Conservation (phyloP, 495 filamentous ascomycete species). For the Neurospora sp. region DNA sequence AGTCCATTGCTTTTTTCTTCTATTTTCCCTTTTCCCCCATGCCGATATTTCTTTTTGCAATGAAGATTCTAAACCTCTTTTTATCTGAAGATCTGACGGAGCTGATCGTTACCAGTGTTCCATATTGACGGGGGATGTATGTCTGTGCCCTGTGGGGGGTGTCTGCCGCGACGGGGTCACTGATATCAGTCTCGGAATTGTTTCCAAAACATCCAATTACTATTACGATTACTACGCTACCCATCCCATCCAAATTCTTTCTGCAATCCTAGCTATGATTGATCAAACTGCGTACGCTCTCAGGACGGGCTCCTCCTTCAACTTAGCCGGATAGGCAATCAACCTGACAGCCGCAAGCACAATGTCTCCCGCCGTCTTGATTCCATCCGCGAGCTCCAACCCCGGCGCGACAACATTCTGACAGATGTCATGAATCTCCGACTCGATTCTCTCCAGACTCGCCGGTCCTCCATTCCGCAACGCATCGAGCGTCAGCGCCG, state of each 20-base stretch:
- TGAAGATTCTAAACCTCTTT: background rate
- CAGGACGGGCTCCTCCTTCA: background rate
- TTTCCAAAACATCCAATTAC: background rate
- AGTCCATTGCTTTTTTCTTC: background rate
- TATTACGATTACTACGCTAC: background rate
- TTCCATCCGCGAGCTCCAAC: background rate
- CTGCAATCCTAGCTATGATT: background rate
- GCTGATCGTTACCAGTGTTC: background rate
- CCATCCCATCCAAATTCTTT: background rate
- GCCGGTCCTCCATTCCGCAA: conserved; percentile 30
- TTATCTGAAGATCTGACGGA: background rate
- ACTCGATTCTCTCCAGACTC: background rate
- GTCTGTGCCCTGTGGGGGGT: background rate
- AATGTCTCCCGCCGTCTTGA: background rate
- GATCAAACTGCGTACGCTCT: background rate
- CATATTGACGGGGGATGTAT: background rate
- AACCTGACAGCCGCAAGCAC: background rate
- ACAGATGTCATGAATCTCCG: background rate
- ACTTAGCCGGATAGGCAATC: background rate
- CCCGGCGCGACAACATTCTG: background rate
- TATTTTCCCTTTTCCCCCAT: background rate
- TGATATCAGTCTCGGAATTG: background rate
- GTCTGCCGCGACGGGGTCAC: background rate
- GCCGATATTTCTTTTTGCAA: background rate
- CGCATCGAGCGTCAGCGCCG: conserved; percentile 34